Percentiles rank a stretch among this genome's conserved stretches.
Evolutionary conservation across 2,329 filamentous ascomycete genomes (phyloP).

Genomic region (Penicillium griseofulvum): DNA sequence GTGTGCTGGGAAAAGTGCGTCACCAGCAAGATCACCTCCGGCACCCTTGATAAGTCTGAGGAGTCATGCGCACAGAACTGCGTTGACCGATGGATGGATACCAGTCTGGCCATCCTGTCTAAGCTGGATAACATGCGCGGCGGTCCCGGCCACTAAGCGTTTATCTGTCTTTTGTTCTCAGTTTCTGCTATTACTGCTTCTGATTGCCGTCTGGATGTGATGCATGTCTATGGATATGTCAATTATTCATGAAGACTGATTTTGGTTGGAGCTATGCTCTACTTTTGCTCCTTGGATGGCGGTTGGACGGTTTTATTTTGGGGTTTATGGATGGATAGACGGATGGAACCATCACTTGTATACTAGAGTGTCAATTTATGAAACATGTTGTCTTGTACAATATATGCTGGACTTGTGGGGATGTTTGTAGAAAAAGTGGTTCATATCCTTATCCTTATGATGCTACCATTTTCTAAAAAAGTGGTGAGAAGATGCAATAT

Average conservation of each 20-base stretch:
- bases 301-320: neutral
- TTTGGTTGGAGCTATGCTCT: neutral
- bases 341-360: constrained; percentile 19
- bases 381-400: constrained; percentile 8
- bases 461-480: neutral
- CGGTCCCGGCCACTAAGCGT: constrained; percentile 24
- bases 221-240: neutral
- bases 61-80: constrained; percentile 87
- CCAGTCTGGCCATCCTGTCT: constrained; percentile 79
- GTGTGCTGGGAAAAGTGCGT: constrained; percentile 96
- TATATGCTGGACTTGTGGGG: neutral
- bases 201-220: neutral
- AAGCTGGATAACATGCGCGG: constrained; percentile 68
- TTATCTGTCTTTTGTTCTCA: neutral
- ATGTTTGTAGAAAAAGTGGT: neutral
- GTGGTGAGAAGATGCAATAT: neutral
- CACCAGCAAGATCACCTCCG: constrained; percentile 66
- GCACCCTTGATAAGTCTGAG: constrained; percentile 72
- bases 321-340: constrained; percentile 6
- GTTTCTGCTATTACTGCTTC: neutral
- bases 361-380: constrained; percentile 24
- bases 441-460: neutral
- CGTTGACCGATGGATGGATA: constrained; percentile 89
- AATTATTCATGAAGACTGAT: neutral
- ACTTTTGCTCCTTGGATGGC: neutral